phyloP scores from a whole-genome alignment of 805 yeast genomes.

The Candida taoyuanica region DNA sequence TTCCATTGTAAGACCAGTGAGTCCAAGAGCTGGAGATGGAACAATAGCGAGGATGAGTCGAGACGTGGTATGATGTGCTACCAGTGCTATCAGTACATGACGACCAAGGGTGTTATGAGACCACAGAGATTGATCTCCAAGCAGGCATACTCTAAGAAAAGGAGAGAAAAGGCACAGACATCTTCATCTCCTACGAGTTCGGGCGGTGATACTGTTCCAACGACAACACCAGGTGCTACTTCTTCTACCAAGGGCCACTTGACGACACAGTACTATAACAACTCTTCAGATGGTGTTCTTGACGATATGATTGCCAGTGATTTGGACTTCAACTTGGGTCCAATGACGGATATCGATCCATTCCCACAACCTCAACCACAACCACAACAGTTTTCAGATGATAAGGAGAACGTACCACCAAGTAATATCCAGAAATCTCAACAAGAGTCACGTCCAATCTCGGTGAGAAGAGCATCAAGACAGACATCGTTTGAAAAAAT shows the following conservation, averaged over 20 bases:
- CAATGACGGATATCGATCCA: slow-evolving; percentile 29
- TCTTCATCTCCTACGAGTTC: slow-evolving; percentile 21
- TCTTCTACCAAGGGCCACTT: not conserved
- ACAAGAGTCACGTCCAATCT: slow-evolving; percentile 8
- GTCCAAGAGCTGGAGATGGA: slow-evolving; percentile 28
- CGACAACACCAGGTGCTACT: slow-evolving; percentile 15
- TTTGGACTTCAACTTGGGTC: slow-evolving; percentile 28
- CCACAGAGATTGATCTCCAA: slow-evolving; percentile 18
- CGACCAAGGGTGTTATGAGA: slow-evolving; percentile 25
- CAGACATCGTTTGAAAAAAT: slow-evolving; percentile 37
- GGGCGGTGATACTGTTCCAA: slow-evolving; percentile 20
- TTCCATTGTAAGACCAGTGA: slow-evolving; percentile 25
- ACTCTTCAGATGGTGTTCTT: slow-evolving; percentile 32
- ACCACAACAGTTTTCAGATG: slow-evolving; percentile 1
- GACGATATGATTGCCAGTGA: slow-evolving; percentile 26
- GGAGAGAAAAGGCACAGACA: slow-evolving; percentile 1
- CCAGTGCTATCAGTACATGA: slow-evolving; percentile 23
- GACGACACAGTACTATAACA: slow-evolving; percentile 12
- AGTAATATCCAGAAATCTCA: not conserved
- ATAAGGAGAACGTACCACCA: slow-evolving; percentile 10
- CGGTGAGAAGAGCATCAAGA: slow-evolving; percentile 20
- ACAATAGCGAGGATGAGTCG: slow-evolving; percentile 21
- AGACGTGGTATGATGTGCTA: slow-evolving; percentile 25
- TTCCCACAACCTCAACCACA: slow-evolving; percentile 20
- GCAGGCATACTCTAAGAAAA: slow-evolving; percentile 10